These are phyloP conservation scores for Metarhizium album DNA, from an alignment of 2,329 filamentous ascomycete species.

Conservation along the genomic window DNA sequence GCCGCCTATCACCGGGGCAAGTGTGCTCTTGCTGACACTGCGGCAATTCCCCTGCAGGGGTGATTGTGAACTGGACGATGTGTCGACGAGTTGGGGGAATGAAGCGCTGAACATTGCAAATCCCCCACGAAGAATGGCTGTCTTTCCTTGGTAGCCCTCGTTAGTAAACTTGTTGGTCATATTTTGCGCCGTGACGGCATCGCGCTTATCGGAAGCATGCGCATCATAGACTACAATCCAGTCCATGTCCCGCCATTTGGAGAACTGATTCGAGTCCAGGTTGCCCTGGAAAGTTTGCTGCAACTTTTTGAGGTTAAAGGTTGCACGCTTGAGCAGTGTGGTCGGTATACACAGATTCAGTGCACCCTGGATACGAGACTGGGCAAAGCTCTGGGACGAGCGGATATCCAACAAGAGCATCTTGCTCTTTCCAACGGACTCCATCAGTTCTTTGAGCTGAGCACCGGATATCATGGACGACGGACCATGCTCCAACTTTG, in stretches of 20 bases:
- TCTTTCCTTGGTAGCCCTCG: slow-evolving; percentile 68
- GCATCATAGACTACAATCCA: slow-evolving; percentile 84
- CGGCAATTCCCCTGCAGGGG: neutral
- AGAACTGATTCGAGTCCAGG: slow-evolving; percentile 59
- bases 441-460: slow-evolving; percentile 46
- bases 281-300: slow-evolving; percentile 74
- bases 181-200: slow-evolving; percentile 70
- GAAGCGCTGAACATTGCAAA: slow-evolving; percentile 62
- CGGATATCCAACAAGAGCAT: slow-evolving; percentile 74
- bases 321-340: slow-evolving; percentile 79
- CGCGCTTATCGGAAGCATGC: slow-evolving; percentile 64
- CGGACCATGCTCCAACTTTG: slow-evolving; percentile 32
- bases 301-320: slow-evolving; percentile 81
- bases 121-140: slow-evolving; percentile 70
- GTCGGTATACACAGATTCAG: slow-evolving; percentile 93
- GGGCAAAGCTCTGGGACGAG: slow-evolving; percentile 71
- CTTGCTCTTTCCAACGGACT: slow-evolving; percentile 26
- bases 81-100: slow-evolving; percentile 56
- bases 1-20: slow-evolving; percentile 73
- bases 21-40: slow-evolving; percentile 26
- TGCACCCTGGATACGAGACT: slow-evolving; percentile 65
- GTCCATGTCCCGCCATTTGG: slow-evolving; percentile 61
- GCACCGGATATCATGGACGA: slow-evolving; percentile 42
- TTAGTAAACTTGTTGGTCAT: slow-evolving; percentile 87
- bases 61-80: slow-evolving; percentile 25